These are phyloP conservation scores for Sarocladiaceae sp. DNA, from an alignment of 2,329 filamentous ascomycete genomes.

Conservation along the genomic window DNA sequence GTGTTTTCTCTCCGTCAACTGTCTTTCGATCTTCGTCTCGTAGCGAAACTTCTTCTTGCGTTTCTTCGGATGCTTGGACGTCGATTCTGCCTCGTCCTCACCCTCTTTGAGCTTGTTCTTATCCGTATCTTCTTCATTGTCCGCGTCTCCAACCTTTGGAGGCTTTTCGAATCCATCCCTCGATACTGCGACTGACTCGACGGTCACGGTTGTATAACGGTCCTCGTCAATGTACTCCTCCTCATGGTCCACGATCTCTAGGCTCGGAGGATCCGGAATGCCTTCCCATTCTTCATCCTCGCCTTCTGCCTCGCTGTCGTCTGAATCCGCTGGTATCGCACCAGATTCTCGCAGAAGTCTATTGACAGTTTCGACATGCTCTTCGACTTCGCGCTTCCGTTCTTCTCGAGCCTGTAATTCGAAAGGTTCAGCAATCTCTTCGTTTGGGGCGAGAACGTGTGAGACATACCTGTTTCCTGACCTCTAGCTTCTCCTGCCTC, in stretches of 20 bases:
- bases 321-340: slow-evolving; percentile 32
- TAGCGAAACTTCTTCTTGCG: slow-evolving; percentile 93
- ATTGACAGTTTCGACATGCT: slow-evolving; percentile 76
- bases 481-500: slow-evolving; percentile 68
- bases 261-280: slow-evolving; percentile 47
- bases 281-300: slow-evolving; percentile 59
- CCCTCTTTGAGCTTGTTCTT: slow-evolving; percentile 20
- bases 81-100: slow-evolving; percentile 26
- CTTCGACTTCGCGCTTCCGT: slow-evolving; percentile 74
- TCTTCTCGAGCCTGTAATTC: slow-evolving; percentile 70
- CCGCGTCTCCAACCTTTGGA: slow-evolving; percentile 33
- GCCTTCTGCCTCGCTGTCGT: slow-evolving; percentile 34
- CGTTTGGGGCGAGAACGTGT: no score
- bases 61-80: slow-evolving; percentile 55
- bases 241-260: slow-evolving; percentile 67
- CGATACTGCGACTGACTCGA: slow-evolving; percentile 81
- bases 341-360: slow-evolving; percentile 60
- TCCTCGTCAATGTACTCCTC: slow-evolving; percentile 97
- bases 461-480: slow-evolving; percentile 72
- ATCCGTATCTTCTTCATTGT: slow-evolving; percentile 25
- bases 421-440: background rate
- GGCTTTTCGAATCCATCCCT: slow-evolving; percentile 65
- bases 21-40: slow-evolving; percentile 81
- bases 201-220: slow-evolving; percentile 89
- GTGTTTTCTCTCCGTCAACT: slow-evolving; percentile 66